Percentiles rank a stretch among this genome's conserved stretches.
Conservation (phyloP, 2,329 filamentous ascomycete genomes). For the Apiospora saccharicola region DNA sequence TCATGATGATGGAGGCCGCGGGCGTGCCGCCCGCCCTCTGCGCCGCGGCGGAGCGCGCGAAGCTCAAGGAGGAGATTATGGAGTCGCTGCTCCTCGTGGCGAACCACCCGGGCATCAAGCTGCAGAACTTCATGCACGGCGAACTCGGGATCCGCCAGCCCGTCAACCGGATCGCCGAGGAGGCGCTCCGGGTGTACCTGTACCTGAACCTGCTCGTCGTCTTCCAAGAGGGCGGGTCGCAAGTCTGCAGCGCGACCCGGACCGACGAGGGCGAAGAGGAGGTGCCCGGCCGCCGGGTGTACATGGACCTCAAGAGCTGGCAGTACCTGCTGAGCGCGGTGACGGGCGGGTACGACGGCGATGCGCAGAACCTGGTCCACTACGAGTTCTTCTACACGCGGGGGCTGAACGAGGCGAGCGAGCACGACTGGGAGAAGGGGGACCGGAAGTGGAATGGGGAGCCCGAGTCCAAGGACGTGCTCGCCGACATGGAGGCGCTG, state of each 20-base stretch:
- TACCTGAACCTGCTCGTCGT: slow-evolving; percentile 21
- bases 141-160: background rate
- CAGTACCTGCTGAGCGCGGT: background rate
- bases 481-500: slow-evolving; percentile 5
- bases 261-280: background rate
- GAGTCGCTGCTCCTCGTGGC: slow-evolving; percentile 21
- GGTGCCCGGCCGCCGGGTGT: background rate
- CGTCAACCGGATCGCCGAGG: slow-evolving; percentile 10
- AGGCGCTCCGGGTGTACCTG: slow-evolving; percentile 10
- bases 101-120: background rate
- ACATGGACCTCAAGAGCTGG: slow-evolving; percentile 8
- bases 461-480: background rate
- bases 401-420: background rate
- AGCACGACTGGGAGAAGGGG: too few species aligned
- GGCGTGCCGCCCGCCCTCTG: background rate
- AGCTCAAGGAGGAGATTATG: background rate
- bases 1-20: slow-evolving; percentile 16
- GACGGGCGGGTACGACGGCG: slow-evolving; percentile 8
- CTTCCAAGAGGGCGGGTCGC: slow-evolving; percentile 2
- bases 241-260: background rate
- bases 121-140: background rate
- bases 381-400: slow-evolving; percentile 1
- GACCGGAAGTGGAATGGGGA: background rate
- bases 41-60: background rate
- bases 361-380: slow-evolving; percentile 16